Base-by-base conservation (phyloP, 352 stramenopile species). In the Phytophthora citrophthora region DNA sequence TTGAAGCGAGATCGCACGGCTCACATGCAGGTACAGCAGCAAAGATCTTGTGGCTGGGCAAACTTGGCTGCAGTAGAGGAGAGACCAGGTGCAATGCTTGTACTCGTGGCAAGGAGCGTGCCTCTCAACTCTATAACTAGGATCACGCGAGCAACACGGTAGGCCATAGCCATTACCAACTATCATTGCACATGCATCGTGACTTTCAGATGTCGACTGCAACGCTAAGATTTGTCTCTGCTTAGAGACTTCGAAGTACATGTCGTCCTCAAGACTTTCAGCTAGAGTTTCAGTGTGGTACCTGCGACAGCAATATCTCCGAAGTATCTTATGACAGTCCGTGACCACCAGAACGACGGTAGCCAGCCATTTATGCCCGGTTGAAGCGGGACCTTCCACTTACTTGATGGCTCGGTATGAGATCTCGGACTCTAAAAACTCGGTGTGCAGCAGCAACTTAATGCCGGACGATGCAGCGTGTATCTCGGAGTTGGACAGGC, bases 1-100 rank as follows among this genome's bases (percentile, higher is more conserved):
- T 29, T 29, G 26, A 29, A 29, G 32, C 32, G 32, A 39, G 32
- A 39, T 20, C 2, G 26, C 34, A 13, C 32, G 26, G 29, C 32
- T 48, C 38, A 58, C 48, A 9, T 47, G 48, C 7, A 47, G 8
- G 10, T 5, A 8, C n/a, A 4, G 24, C 26, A 20, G n/a, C 13
- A 39, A 9, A 40, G 26, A 52, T 51, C 26, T 36, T 7, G 38
- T 27, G 26, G 24, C 5, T 12, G 23, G 48, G 12, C 43, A 59
- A 15, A 26, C 24, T 29, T 53, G 52, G 60, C 54, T 64, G 52
- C 61, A 34, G 61, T 70, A 70, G 62, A 70, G 62, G 62, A 62
- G 62, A 60, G 48, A 38, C 23, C 15, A 47, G 20, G 13, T 34
- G 24, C n/a, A 27, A 23, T 34, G 12, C 29, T 4, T 13, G 29